Conservation (phyloP, 2,329 filamentous ascomycete species). For the Colletotrichum musicola region DNA sequence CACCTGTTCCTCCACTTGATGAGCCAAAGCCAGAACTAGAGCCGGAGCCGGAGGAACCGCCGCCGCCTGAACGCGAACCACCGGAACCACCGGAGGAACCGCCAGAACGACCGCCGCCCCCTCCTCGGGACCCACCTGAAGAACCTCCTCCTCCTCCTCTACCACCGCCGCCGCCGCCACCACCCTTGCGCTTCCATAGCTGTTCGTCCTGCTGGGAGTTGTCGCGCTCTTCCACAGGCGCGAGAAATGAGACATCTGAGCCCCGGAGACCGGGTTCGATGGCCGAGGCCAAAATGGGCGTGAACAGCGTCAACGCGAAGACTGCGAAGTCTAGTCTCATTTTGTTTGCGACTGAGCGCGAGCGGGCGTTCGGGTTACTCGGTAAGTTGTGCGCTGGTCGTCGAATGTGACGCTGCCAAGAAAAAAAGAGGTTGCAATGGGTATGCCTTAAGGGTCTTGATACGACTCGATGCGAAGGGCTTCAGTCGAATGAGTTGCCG, state of each 20-base stretch:
- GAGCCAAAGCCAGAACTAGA: slow-evolving; percentile 39
- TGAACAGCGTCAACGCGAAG: slow-evolving; percentile 45
- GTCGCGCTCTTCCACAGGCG: slow-evolving; percentile 39
- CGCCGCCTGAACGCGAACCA: slow-evolving; percentile 22
- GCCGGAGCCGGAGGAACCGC: neutral
- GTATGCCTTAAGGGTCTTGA: neutral
- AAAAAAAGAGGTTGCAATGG: neutral
- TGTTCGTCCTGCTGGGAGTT: slow-evolving; percentile 50
- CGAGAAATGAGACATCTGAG: slow-evolving; percentile 31
- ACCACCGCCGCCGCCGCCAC: slow-evolving; percentile 66
- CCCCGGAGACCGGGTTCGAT: slow-evolving; percentile 40
- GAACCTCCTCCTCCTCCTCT: slow-evolving; percentile 49
- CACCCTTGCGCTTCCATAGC: slow-evolving; percentile 72
- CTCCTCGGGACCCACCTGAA: slow-evolving; percentile 37
- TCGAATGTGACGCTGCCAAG: neutral
- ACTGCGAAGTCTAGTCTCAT: slow-evolving; percentile 51
- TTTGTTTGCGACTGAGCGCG: slow-evolving; percentile 25
- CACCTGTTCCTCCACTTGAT: slow-evolving; percentile 43
- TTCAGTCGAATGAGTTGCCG: neutral
- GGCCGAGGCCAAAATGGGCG: slow-evolving; percentile 42
- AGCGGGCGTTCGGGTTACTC: slow-evolving; percentile 1
- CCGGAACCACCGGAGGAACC: slow-evolving; percentile 14
- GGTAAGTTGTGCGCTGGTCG: slow-evolving; percentile 1
- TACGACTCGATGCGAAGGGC: neutral
- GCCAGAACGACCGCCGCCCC: slow-evolving; percentile 43